A percentile compares a stretch with the other conserved stretches of the same genome.
These are phyloP conservation scores for Echinochloa phyllopogon DNA, from an alignment of 176 grass and related monocot genomes.

Conservation along the genomic window DNA sequence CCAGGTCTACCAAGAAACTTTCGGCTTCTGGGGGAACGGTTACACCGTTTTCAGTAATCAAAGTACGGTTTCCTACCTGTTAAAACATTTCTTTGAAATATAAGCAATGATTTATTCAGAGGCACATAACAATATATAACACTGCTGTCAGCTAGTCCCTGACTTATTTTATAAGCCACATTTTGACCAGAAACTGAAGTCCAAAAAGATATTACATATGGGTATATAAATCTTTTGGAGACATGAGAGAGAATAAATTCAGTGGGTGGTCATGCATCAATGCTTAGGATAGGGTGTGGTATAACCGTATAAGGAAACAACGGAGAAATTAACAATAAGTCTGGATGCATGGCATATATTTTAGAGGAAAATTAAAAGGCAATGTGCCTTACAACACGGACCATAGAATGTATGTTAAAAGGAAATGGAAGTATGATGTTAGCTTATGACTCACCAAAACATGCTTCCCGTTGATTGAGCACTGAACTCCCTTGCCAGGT, in stretches of 20 bases:
- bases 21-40: constrained; percentile 74
- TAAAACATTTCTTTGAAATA: constrained; percentile 32
- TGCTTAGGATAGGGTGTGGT: neutral
- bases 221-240: neutral
- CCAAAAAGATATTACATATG: neutral
- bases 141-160: neutral
- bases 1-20: constrained; percentile 81
- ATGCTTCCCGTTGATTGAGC: constrained; percentile 66
- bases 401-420: neutral
- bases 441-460: constrained; percentile 74
- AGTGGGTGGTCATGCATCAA: neutral
- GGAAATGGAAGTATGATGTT: neutral
- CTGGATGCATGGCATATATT: neutral
- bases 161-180: neutral
- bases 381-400: neutral
- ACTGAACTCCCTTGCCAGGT: constrained; percentile 81
- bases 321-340: neutral
- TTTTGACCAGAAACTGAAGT: neutral
- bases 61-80: constrained; percentile 78
- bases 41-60: constrained; percentile 72
- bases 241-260: neutral
- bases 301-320: neutral
- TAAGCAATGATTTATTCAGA: constrained; percentile 28
- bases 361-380: neutral
- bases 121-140: neutral